These are phyloP conservation scores for Lodderomyces orthopsilosis DNA, from an alignment of 1,139 yeast genomes.

Conservation along the genomic window DNA sequence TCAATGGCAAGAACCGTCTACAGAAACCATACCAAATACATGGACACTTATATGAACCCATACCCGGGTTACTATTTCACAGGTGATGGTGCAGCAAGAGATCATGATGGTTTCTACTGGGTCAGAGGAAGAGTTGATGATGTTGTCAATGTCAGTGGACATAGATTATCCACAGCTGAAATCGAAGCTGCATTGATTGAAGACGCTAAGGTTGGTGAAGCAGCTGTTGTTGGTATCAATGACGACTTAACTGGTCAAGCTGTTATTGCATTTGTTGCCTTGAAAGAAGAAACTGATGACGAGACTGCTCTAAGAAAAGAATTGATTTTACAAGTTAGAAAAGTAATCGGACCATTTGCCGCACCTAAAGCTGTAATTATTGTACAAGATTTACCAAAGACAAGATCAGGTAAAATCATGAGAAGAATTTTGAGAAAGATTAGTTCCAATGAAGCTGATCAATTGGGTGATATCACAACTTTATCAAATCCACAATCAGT, in stretches of 20 bases:
- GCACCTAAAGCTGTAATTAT: constrained; percentile 91
- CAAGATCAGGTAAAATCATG: constrained; percentile 98
- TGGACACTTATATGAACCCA: constrained; percentile 92
- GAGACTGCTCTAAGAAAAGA: constrained; percentile 71
- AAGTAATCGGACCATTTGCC: constrained; percentile 96
- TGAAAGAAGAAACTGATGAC: constrained; percentile 54
- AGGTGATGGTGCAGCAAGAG: constrained; percentile 99
- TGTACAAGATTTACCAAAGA: constrained; percentile 92
- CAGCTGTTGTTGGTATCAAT: constrained; percentile 92
- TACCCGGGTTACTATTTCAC: constrained; percentile 97
- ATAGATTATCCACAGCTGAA: constrained; percentile 95
- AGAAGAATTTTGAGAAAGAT: constrained; percentile 95
- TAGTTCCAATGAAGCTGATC: constrained; percentile 85
- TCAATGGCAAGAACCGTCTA: constrained; percentile 97
- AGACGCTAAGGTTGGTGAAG: constrained; percentile 78
- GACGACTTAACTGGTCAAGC: constrained; percentile 99
- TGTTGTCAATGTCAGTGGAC: constrained; percentile 96
- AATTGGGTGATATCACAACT: constrained; percentile 90
- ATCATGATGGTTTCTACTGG: constrained; percentile 97
- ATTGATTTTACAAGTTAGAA: constrained; percentile 82
- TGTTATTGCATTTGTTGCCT: constrained; percentile 87
- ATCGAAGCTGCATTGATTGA: constrained; percentile 90
- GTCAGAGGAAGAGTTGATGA: constrained; percentile 98
- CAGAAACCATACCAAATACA: constrained; percentile 83
- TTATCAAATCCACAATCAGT: constrained; percentile 87